Evolutionary conservation across 2,329 filamentous ascomycete species (phyloP), one percentile per base, ranked within the genome.

Genomic region (Trichothecium roseum): DNA sequence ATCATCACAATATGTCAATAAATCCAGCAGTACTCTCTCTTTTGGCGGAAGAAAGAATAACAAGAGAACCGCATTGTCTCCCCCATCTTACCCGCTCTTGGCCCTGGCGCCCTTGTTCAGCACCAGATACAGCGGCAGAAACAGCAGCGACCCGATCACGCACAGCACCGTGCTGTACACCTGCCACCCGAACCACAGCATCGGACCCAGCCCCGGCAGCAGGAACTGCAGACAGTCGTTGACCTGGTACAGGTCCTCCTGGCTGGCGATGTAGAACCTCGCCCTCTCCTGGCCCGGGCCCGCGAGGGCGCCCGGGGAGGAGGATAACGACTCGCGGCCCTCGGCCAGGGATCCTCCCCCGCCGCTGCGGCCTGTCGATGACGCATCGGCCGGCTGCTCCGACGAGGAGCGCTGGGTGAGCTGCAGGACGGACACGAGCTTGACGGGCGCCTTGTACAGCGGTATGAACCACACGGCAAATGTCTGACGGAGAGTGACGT

Each of bases 211-310:
- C 0, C 72, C 68, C 9, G 81, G 76, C 13, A 72, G 48, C 14
- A 88, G 46, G 50, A 93, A 91, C 46, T 80, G 79, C 41, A 89
- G 62, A 42, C 79, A 80, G 45, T 94, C 81, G 33, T 77, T 79
- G 1, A 76, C 66, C 48, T 89, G 84, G 50, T 94, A 94, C 7
- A 88, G 60, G 51, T 94, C 86, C 44, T 93, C 78, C 53, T 94
- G 87, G 14, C 67, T 71, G 6, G 66, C 56, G 42, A 94, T 88
- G 52, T 79, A 83, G 60, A 87, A 91, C 22, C 44, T 51, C 15
- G 42, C 38, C n/a, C 38, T 48, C 24, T 47, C 48, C 3, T 41
- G 39, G 14, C 43, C 40, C 4, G 42, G 41, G 13, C 49, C 27
- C 5, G 42, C 28, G 24, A 46, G 22, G 26, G 32, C 26, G 3